These are phyloP conservation scores for Xerocomellus intermedius DNA, from an alignment of 768 basidiomycete genomes.

Conservation along the genomic window DNA sequence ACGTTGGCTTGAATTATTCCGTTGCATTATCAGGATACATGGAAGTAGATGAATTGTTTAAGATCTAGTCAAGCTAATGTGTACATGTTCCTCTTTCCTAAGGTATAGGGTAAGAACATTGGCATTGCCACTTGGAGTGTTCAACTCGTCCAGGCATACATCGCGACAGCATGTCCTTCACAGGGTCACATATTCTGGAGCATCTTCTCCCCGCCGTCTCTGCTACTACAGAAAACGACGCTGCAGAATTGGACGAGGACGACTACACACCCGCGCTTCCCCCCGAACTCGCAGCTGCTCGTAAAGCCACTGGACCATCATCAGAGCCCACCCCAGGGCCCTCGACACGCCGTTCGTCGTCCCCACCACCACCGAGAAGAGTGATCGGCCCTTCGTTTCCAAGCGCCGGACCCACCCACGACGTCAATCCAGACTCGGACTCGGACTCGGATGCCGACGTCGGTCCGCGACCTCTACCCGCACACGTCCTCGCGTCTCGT, in stretches of 20 bases:
- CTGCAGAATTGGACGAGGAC: constrained; percentile 48
- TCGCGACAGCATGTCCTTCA: constrained; percentile 41
- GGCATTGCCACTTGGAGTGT: background rate
- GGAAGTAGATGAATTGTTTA: constrained; percentile 4
- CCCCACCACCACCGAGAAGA: constrained; percentile 29
- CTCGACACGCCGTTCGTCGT: constrained; percentile 21
- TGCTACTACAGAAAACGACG: constrained; percentile 24
- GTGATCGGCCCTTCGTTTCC: constrained; percentile 57
- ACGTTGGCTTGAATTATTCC: constrained; percentile 23
- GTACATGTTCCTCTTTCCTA: background rate
- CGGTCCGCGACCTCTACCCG: constrained; percentile 77
- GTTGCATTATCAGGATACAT: constrained; percentile 18
- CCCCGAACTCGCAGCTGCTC: constrained; percentile 58
- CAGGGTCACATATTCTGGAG: constrained; percentile 58
- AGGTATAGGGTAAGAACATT: background rate
- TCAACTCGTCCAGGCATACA: background rate
- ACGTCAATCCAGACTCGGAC: constrained; percentile 35
- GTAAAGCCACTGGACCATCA: constrained; percentile 33
- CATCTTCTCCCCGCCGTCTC: constrained; percentile 37
- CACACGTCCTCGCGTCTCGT: constrained; percentile 33
- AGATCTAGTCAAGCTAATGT: background rate
- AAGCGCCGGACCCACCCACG: constrained; percentile 32
- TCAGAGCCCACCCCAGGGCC: constrained; percentile 20
- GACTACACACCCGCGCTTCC: constrained; percentile 74
- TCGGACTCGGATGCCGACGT: constrained; percentile 76